Evolutionary conservation across 192 early-diverging fungal genomes (phyloP), one percentile per base, ranked within the genome.

Genomic region (Backusella liffmaniae): DNA sequence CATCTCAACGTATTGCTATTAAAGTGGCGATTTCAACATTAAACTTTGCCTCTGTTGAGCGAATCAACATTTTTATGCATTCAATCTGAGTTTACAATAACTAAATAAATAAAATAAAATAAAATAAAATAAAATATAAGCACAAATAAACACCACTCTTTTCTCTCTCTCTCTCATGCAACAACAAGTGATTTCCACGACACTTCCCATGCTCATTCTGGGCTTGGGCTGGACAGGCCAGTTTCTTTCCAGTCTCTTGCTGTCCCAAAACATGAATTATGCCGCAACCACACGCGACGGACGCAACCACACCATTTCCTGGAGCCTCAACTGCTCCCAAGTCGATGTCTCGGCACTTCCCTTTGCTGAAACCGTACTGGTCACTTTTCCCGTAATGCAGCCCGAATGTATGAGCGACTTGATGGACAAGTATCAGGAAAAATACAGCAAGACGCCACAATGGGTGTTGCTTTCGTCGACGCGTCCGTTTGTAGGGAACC

Each of bases 351-450:
- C 78, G 4, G 42, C 29, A 1, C 79, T 92, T 5, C 91, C 91
- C 0, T 42, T 32, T 18, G 85, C 88, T 1, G 44, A 76, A 30
- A 88, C 86, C 0, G 78, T 92, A 26, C 67, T 92, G 0, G 73
- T 92, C 5, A 91, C 91, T 0, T 92, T 92, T 76, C 88, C 91
- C 0, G 49, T 92, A 9, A 77, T 77, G 21, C 73, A 81, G 6
- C 68, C 79, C 13, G 73, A 67, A 26, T 76, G 74, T 3, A 67
- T 83, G 41, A 46, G 21, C 5, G 53, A 67, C 1, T 66, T 92
- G 15, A 73, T 82, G 6, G 67, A 59, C 5, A 62, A 77, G 12
- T 92, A 92, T 76, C 37, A 76, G 9, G 7, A 15, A 13, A 9
- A 23, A 1, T 65, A 75, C 13, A 42, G 37, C 4, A 56, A 65